Percentiles rank a stretch among this genome's conserved stretches.
Evolutionary conservation across 2,329 filamentous ascomycete genomes (phyloP).

Genomic region (Penicillium crustosum): DNA sequence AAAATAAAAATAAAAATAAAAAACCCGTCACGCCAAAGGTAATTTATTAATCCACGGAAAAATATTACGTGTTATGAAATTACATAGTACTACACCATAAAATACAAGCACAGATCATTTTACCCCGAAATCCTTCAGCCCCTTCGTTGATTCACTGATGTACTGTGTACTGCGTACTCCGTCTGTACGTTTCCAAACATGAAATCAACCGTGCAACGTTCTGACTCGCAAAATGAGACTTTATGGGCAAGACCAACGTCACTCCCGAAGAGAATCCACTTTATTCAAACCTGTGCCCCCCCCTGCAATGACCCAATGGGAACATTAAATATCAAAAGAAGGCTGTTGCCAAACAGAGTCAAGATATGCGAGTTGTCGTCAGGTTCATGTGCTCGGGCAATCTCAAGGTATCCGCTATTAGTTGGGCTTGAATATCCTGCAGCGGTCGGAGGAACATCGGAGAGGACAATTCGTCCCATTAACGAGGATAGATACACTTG

Average conservation of each 20-base stretch:
- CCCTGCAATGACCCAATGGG: background rate
- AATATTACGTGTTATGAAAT: background rate
- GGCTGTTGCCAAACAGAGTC: slow-evolving; percentile 8
- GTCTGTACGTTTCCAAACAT: background rate
- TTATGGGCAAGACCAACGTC: background rate
- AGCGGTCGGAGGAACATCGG: background rate
- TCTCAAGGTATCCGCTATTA: background rate
- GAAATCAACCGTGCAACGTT: background rate
- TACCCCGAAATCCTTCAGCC: background rate
- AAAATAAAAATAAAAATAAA: background rate
- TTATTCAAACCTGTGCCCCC: background rate
- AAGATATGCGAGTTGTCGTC: slow-evolving; percentile 8
- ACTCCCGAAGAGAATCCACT: background rate
- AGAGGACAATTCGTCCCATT: background rate
- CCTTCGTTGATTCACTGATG: background rate
- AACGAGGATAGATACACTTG: background rate
- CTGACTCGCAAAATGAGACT: background rate
- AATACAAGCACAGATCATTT: background rate
- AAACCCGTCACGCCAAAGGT: background rate
- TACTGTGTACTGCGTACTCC: background rate
- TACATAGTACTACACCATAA: no score
- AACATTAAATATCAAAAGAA: background rate
- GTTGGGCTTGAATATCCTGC: background rate
- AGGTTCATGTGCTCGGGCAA: background rate
- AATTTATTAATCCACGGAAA: background rate